Base-by-base conservation (phyloP, 2,329 filamentous ascomycete genomes). In the Talaromyces atroroseus region DNA sequence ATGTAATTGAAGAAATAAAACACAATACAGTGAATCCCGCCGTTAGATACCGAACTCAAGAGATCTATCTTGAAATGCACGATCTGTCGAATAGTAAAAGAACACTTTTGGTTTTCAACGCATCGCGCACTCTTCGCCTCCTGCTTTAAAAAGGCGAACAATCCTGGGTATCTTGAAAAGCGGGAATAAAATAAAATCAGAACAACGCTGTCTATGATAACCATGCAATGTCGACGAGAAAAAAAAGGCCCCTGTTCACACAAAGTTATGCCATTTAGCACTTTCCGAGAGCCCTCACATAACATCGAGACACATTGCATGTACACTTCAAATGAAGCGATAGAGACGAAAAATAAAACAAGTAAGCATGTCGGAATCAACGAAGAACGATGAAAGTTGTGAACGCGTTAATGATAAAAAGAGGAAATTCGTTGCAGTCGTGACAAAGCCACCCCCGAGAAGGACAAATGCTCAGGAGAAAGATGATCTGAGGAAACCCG, bases 171-270 rank as follows among this genome's bases (percentile, higher is more conserved):
- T 77, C 74, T 75, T 73, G 71, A 74, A 75, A 59, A 59, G 58
- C 54, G 54, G 54, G 47, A 68, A 71, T 71, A 71, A 72, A 66
- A 63, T 71, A 65, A 69, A 70, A 72, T 42, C 52, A 73, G 74
- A 68, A 71, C 73, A 78, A 77, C 76, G 76, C 76, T 76, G 72
- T 79, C 76, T 79, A 78, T 78, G 71, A 74, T 76, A 70, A 73
- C 71, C 71, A 74, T 73, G 72, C 72, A 74, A 71, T 68, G 66
- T 68, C 65, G 66, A 68, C 64, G 65, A 65, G 45, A 63, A 62
- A 68, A 36, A 36, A 68, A 36, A 36, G 26, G 65, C 66, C 14
- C 67, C 64, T 63, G 60, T 62, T 61, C 61, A 61, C 61, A 61
- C 58, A 62, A 56, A 54, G 57, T 53, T 42, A 49, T 58, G 59